Evolutionary conservation across 768 basidiomycete species (phyloP).

Genomic region (Lactarius sp.): DNA sequence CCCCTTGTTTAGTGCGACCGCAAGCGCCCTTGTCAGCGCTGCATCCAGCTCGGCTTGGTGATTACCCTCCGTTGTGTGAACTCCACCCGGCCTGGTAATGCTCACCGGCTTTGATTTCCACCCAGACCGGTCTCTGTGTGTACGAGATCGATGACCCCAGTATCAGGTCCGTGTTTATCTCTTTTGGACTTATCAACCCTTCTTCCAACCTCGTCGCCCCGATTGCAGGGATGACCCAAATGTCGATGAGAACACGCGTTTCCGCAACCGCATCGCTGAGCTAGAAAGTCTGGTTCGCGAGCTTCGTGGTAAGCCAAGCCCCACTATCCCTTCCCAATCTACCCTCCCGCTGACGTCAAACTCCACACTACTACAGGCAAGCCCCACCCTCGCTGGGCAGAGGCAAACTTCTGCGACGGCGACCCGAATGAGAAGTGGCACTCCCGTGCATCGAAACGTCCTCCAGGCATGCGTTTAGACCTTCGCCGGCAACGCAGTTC

Average conservation of each 20-base stretch:
- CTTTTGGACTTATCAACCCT: background rate
- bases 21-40: constrained; percentile 85
- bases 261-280: constrained; percentile 86
- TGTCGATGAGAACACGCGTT: constrained; percentile 79
- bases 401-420: constrained; percentile 70
- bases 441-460: constrained; percentile 71
- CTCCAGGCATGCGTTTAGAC: constrained; percentile 29
- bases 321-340: background rate
- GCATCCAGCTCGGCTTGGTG: constrained; percentile 86
- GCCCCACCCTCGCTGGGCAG: constrained; percentile 84
- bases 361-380: constrained; percentile 48
- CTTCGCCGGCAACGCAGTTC: constrained; percentile 28
- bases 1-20: constrained; percentile 66
- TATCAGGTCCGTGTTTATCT: constrained; percentile 48
- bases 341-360: constrained; percentile 7
- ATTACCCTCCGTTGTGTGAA: constrained; percentile 7
- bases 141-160: constrained; percentile 93
- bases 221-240: constrained; percentile 72
- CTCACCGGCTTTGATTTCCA: constrained; percentile 8
- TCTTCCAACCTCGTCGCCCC: background rate
- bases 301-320: constrained; percentile 54
- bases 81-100: constrained; percentile 19
- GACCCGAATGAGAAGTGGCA: constrained; percentile 85
- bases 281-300: constrained; percentile 90
- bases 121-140: constrained; percentile 86